Evolutionary conservation across 2,329 filamentous ascomycete species (phyloP), one percentile per base, ranked within the genome.

Genomic region (Sordariomycetes sp.): DNA sequence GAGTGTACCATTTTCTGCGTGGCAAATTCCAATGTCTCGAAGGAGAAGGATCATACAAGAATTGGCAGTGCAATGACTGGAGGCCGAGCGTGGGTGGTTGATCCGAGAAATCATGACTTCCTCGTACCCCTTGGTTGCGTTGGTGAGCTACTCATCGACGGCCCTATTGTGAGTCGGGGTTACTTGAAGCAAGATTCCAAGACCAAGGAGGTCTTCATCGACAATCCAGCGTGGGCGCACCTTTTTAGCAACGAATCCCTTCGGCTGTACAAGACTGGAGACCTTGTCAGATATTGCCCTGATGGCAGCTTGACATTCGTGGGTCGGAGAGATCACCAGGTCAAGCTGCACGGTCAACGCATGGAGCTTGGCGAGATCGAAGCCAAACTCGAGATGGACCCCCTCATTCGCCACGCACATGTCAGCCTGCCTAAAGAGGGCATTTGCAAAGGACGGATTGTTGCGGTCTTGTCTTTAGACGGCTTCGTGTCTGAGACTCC

Each of bases 301-400:
- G 55, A 67, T 35, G 61, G 63, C 1, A 44, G 42, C 5, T 44
- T 71, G 8, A 38, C 52, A 0, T 69, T 62, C 28, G 42, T 70
- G 24, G 71, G 71, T n/a, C 59, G 74, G 6, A 72, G 72, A 41
- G 72, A 72, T 77, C 41, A 62, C 61, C 0, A 72, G 76, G 45
- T 63, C 75, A 34, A 78, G 78, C 48, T 51, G 76, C 10, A 59
- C 15, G 77, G 77, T 10, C 74, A 66, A 38, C 53, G 72, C 29
- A 58, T 74, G 35, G 77, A 70, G 49, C 55, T 70, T 2, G 48
- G 45, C 4, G 51, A 54, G 34, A 46, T 54, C 4, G 51, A 54
- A 21, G 34, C 36, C 27, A 24, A 42, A 76, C 70, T 43, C 71
- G 75, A 15, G 70, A 80, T 49, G 63, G 74, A 56, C 72, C 70